Base-by-base conservation (phyloP, 164 flowering plant genomes). In the Euptelea pleiosperma region DNA sequence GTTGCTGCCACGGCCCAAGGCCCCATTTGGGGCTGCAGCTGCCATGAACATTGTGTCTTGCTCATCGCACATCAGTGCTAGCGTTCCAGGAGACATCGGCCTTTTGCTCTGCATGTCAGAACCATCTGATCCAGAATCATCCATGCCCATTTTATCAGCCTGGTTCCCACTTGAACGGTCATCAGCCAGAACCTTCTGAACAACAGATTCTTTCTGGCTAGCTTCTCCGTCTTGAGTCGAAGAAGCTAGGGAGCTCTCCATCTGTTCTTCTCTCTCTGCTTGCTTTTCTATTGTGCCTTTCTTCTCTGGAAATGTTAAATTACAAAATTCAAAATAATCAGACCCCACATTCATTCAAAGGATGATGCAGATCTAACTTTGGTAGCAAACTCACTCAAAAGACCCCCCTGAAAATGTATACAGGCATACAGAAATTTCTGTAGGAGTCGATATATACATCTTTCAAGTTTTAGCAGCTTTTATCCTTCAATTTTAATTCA, bases 11-110 rank as follows among this genome's bases (percentile, higher is more conserved):
- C 60, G 69, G 24, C 64, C 69, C 47, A 61, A 53, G 31, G 70
- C 50, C 24, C 79, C 74, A 66, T 63, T 77, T 7, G 93, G 80
- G 19, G 93, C 82, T 63, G 82, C 73, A 60, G 83, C 70, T 30
- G 80, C 58, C 74, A 74, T 75, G 67, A 93, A 88, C 73, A 84
- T 70, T 14, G 96, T 75, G 54, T 90, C 97, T 67, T 84, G 75
- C 74, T 93, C 98, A 71, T 93, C 91, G 52, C 98, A 93, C 97
- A 88, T 87, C 65, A 93, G 69, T 31, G 97, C 98, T 45, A 86
- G 78, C 4, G 96, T 93, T 65, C 81, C 87, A 25, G 98, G 98
- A 64, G 98, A 93, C 90, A 90, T 82, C 22, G 98, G 85, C 63
- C 89, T 77, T 48, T 63, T 70, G 56, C 77, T 81, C 56, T 77